Base-by-base conservation (phyloP, 139 green algal genomes). In the Chlamydomonas schloesseri region DNA sequence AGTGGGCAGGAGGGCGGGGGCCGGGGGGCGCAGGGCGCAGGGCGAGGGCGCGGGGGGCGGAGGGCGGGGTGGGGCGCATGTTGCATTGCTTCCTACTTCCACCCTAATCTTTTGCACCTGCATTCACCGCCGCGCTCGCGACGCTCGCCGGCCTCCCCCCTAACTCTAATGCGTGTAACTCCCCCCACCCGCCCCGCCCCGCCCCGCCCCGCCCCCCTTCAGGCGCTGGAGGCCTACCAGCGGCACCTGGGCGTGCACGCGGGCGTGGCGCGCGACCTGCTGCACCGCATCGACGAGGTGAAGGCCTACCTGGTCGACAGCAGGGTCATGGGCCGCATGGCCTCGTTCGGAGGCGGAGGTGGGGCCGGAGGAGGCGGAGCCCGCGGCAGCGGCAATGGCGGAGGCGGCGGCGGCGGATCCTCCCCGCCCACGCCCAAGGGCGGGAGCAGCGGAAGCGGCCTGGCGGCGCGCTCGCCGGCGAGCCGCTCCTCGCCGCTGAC, bases 231-330 rank as follows among this genome's bases (percentile, higher is more conserved):
- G 47, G 57, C 77, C 28, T 86, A 67, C 65, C 80, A 86, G 80
- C 80, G 68, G 8, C 80, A 86, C 31, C 65, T 86, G 67, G 80
- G 80, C 13, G 31, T 29, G 4, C 3, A 55, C 3, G 50, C 67
- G 67, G 34, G 62, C 5, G 80, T 86, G 68, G 80, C 80, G 1
- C 68, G 71, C 67, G 80, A 86, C 65, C 67, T 86, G 31, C 21
- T 78, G 46, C 80, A 86, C 68, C 80, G 80, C 67, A 86, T 86
- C 23, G 80, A 86, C 67, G 80, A 86, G 80, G 68, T 86, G 50
- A 86, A 86, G 68, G 67, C 60, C 18, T 84, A 84, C 78, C 78
- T 84, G 76, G 76, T 62, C 31, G 75, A 82, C 75, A 58, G 57
- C 34, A 57, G 75, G 1, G 75, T 82, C 75, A 71, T 82, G 75